Conservation (phyloP, 331 rosid genomes). For the Quercus phellos region DNA sequence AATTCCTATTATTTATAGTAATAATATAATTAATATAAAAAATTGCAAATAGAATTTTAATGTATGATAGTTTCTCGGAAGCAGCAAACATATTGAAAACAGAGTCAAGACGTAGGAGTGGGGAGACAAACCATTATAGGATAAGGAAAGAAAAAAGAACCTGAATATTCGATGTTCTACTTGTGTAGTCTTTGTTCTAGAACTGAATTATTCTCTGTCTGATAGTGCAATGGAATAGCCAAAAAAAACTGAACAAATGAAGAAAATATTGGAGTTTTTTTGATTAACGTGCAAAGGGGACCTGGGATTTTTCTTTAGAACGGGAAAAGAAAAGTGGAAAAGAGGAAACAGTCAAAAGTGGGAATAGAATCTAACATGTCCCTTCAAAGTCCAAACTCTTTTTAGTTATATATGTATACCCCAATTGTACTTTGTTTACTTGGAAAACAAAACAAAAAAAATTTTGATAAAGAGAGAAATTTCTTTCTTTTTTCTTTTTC, state of each 20-base stretch:
- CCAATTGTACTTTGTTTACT: constrained; percentile 30
- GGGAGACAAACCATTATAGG: background rate
- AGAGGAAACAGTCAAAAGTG: constrained; percentile 44
- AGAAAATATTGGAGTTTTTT: constrained; percentile 29
- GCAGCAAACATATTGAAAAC: constrained; percentile 6
- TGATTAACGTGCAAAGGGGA: constrained; percentile 36
- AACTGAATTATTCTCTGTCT: constrained; percentile 16
- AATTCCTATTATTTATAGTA: background rate
- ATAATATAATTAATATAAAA: background rate
- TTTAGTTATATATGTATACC: background rate
- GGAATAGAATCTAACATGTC: constrained; percentile 37
- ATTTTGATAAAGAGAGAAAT: too few species aligned
- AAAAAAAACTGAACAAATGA: constrained; percentile 8
- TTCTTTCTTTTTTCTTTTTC: background rate
- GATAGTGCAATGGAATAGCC: constrained; percentile 13
- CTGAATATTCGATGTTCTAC: constrained; percentile 35
- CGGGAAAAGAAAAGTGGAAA: background rate
- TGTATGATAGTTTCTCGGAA: constrained; percentile 16
- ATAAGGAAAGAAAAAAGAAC: constrained; percentile 23
- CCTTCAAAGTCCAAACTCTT: constrained; percentile 19
- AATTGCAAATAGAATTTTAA: background rate
- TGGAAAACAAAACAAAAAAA: background rate
- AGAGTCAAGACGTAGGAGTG: background rate
- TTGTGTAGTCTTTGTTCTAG: background rate
- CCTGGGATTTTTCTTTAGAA: constrained; percentile 21